phyloP scores from a whole-genome alignment of 1,284 basidiomycete species.

The Marasmius oreades region DNA sequence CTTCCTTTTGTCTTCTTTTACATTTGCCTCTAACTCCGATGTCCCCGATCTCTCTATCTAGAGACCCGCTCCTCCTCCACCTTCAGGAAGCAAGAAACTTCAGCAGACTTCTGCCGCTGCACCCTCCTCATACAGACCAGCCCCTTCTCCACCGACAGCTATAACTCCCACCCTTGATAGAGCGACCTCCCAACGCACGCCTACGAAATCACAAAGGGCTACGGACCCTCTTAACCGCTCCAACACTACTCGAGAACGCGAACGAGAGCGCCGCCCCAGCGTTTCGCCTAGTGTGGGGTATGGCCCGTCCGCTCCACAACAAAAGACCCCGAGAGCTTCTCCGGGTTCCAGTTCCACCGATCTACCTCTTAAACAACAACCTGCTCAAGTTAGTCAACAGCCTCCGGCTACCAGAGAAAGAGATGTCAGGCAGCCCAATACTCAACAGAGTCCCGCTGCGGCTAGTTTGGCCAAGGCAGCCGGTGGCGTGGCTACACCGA shows the following conservation, averaged over 20 bases:
- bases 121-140: conserved; percentile 59
- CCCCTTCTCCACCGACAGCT: conserved; percentile 61
- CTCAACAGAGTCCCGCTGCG: conserved; percentile 51
- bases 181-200: conserved; percentile 70
- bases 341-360: conserved; percentile 54
- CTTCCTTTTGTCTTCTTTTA: background rate
- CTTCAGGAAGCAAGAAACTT: conserved; percentile 51
- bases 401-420: conserved; percentile 22
- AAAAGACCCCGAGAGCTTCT: conserved; percentile 43
- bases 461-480: conserved; percentile 61
- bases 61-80: conserved; percentile 39
- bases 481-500: conserved; percentile 66
- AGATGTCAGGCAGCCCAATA: conserved; percentile 33
- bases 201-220: conserved; percentile 47
- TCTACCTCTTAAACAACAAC: conserved; percentile 42
- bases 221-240: conserved; percentile 55
- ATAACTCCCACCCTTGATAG: conserved; percentile 65
- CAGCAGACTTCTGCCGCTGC: conserved; percentile 30
- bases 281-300: background rate
- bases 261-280: conserved; percentile 17
- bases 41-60: conserved; percentile 31
- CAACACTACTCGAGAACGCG: conserved; percentile 47
- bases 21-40: conserved; percentile 21
- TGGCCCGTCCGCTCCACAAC: conserved; percentile 16
- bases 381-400: conserved; percentile 18